phyloP scores from a whole-genome alignment of 768 basidiomycete genomes.

The Nidularia sp. region DNA sequence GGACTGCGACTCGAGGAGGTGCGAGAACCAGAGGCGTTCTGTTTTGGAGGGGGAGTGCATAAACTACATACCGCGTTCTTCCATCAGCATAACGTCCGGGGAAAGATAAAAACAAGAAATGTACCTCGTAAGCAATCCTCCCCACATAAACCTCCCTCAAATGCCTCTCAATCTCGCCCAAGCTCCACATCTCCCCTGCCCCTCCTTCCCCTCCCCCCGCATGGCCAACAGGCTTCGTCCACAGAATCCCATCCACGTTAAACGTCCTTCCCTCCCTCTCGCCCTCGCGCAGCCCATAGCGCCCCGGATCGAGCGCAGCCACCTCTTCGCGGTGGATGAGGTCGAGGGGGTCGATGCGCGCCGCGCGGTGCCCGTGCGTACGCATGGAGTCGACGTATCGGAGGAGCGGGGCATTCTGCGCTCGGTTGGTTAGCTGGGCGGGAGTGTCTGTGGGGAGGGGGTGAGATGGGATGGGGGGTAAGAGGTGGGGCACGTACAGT shows the following conservation, averaged over 20 bases:
- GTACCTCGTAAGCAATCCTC: constrained; percentile 80
- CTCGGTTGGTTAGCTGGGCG: constrained; percentile 64
- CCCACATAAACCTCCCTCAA: constrained; percentile 76
- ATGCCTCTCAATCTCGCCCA: constrained; percentile 67
- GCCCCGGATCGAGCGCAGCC: constrained; percentile 66
- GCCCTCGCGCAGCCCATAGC: constrained; percentile 58
- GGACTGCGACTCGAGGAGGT: constrained; percentile 68
- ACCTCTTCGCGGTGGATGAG: constrained; percentile 80
- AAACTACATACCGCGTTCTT: constrained; percentile 31
- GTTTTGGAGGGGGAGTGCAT: constrained; percentile 87
- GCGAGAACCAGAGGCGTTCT: constrained; percentile 87
- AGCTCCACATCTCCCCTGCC: constrained; percentile 50
- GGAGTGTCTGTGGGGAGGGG: constrained; percentile 46
- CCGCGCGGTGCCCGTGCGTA: constrained; percentile 82
- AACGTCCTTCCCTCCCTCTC: constrained; percentile 47
- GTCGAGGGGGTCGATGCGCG: constrained; percentile 84
- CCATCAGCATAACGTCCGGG: too few relatives aligned
- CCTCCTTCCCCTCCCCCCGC: constrained; percentile 4
- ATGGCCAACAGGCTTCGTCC: constrained; percentile 50
- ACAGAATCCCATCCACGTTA: constrained; percentile 78
- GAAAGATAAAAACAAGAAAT: constrained; percentile 4
- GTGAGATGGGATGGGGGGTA: background rate
- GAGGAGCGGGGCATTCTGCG: constrained; percentile 69
- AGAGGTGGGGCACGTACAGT: constrained; percentile 47
- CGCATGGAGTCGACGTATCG: constrained; percentile 89